These are phyloP conservation scores for Stentor roeselii DNA, from an alignment of 73 alveolate genomes.

Conservation along the genomic window DNA sequence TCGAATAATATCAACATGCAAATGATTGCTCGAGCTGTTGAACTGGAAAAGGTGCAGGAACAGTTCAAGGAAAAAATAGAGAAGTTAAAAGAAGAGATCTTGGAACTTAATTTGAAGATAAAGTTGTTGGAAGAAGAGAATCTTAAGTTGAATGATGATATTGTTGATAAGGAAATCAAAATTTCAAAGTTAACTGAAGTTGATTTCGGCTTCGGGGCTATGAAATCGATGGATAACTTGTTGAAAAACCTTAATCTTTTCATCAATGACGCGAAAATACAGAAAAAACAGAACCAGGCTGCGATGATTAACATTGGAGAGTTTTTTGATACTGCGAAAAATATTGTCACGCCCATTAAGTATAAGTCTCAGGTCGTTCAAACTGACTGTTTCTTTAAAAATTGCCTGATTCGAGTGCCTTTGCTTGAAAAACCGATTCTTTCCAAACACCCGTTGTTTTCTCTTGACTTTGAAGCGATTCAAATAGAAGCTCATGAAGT, in stretches of 20 bases:
- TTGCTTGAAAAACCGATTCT: background rate
- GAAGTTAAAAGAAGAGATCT: background rate
- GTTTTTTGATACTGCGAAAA: background rate
- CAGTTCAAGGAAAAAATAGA: background rate
- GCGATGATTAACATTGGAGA: background rate
- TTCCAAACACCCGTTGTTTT: background rate
- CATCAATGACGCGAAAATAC: background rate
- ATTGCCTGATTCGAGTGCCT: background rate
- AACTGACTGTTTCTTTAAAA: background rate
- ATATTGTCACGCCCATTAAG: background rate
- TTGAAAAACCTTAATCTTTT: background rate
- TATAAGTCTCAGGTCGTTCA: background rate
- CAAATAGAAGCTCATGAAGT: background rate
- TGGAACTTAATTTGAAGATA: background rate
- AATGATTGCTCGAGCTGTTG: background rate
- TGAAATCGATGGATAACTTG: background rate
- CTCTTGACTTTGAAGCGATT: background rate
- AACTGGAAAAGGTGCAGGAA: background rate
- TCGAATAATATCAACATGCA: background rate
- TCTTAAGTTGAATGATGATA: background rate
- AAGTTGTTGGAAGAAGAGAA: background rate
- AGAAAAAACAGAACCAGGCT: background rate
- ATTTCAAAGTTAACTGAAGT: background rate
- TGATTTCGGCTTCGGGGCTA: background rate
- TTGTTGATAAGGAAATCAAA: constrained; percentile 1